Percentiles rank a stretch among this genome's conserved stretches.
phyloP scores from a whole-genome alignment of 2,329 filamentous ascomycete genomes.

The Beauveria medogensis region DNA sequence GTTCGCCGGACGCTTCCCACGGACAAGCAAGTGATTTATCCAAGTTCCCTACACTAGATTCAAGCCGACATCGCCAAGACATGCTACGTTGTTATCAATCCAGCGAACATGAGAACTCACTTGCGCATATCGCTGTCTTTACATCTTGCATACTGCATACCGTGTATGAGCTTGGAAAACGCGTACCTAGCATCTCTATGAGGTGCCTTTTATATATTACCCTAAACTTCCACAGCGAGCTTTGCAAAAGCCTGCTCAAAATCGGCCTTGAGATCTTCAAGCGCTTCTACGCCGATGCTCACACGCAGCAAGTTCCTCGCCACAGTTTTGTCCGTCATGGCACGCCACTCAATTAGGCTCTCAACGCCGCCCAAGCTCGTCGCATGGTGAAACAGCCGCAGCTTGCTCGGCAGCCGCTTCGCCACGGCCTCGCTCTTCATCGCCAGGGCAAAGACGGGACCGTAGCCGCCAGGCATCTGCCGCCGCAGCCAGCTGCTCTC shows the following conservation, averaged over 20 bases:
- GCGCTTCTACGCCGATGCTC: slow-evolving; percentile 79
- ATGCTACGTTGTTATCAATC: too few species aligned
- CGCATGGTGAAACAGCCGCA: slow-evolving; percentile 84
- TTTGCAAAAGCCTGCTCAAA: slow-evolving; percentile 57
- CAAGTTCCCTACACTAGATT: too few species aligned
- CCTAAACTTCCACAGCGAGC: slow-evolving; percentile 24
- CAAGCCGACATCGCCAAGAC: too few species aligned
- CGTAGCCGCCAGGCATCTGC: slow-evolving; percentile 90
- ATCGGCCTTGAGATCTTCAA: slow-evolving; percentile 76
- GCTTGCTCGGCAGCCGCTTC: slow-evolving; percentile 63
- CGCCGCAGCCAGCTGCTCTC: slow-evolving; percentile 62
- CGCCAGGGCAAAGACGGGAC: slow-evolving; percentile 75
- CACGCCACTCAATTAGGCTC: slow-evolving; percentile 92
- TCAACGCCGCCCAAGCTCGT: slow-evolving; percentile 92
- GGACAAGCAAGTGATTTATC: too few species aligned
- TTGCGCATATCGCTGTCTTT: too few species aligned
- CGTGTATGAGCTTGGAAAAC: neutral
- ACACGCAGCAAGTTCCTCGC: slow-evolving; percentile 68
- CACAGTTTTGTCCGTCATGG: slow-evolving; percentile 71
- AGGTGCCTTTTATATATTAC: neutral
- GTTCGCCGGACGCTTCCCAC: too few species aligned
- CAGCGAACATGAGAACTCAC: too few species aligned
- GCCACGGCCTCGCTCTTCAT: slow-evolving; percentile 56
- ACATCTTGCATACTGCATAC: neutral
- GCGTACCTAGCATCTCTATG: too few species aligned